Conservation (phyloP, 2,329 filamentous ascomycete species). For the Elsinoe necatrix region DNA sequence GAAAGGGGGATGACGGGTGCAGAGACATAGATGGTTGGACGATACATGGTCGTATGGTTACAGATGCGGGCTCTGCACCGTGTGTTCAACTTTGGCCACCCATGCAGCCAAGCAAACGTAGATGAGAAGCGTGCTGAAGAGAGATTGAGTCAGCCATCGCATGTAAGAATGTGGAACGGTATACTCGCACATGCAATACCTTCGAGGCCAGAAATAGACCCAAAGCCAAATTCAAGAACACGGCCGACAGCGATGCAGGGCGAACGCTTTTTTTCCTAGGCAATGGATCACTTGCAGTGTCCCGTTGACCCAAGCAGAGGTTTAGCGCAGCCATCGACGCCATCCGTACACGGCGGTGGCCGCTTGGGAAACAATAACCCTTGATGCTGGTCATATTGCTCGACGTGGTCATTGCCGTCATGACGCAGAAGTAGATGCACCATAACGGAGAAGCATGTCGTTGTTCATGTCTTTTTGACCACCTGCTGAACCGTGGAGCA, state of each 20-base stretch:
- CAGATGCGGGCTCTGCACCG: neutral
- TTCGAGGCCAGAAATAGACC: neutral
- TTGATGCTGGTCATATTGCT: neutral
- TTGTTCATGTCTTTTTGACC: neutral
- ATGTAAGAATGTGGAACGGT: neutral
- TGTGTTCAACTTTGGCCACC: neutral
- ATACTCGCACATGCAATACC: constrained; percentile 1
- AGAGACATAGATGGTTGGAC: neutral
- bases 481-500: neutral
- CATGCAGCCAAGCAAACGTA: constrained; percentile 4
- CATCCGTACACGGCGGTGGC: neutral
- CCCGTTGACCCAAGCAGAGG: neutral
- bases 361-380: neutral
- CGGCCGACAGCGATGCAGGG: constrained; percentile 13
- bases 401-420: constrained; percentile 1
- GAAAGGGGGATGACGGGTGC: neutral
- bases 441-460: neutral
- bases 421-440: neutral
- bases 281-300: constrained; percentile 11
- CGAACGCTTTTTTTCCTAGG: constrained; percentile 5
- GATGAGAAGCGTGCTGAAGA: neutral
- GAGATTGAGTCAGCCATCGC: neutral
- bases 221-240: constrained; percentile 7
- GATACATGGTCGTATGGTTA: neutral
- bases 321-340: constrained; percentile 13